Conservation (phyloP, 306 rosid genomes). For the Luffa aegyptiaca region DNA sequence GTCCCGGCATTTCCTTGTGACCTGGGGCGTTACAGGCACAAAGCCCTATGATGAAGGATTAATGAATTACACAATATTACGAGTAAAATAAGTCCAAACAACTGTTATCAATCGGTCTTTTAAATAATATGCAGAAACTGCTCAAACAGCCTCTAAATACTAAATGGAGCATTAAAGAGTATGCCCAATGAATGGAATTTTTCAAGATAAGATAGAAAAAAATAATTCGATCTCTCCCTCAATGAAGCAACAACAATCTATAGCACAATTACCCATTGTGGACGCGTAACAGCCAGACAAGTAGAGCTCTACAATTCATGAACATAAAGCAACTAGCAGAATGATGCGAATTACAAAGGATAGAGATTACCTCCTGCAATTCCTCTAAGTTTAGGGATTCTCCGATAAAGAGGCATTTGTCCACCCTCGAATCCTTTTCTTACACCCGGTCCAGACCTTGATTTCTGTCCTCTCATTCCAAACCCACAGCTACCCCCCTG, state of each 20-base stretch:
- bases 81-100: background rate
- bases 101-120: background rate
- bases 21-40: too few species aligned
- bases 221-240: background rate
- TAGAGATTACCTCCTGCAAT: slow-evolving; percentile 73
- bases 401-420: slow-evolving; percentile 90
- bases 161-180: background rate
- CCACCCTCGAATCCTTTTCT: slow-evolving; percentile 88
- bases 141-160: background rate
- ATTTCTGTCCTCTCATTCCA: slow-evolving; percentile 97
- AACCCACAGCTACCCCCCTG: slow-evolving; percentile 98
- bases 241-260: background rate
- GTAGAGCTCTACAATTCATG: background rate
- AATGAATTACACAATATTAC: background rate
- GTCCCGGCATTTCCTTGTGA: too few species aligned
- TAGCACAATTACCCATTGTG: background rate
- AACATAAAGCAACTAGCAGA: background rate
- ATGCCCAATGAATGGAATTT: background rate
- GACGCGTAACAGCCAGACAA: background rate
- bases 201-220: background rate
- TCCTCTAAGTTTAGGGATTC: slow-evolving; percentile 83
- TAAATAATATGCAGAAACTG: background rate
- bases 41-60: background rate
- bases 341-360: background rate
- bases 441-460: slow-evolving; percentile 90